Percentiles rank a stretch among this genome's conserved stretches.
These are phyloP conservation scores for Penicillium thymicola DNA, from an alignment of 2,329 filamentous ascomycete species.

Conservation along the genomic window DNA sequence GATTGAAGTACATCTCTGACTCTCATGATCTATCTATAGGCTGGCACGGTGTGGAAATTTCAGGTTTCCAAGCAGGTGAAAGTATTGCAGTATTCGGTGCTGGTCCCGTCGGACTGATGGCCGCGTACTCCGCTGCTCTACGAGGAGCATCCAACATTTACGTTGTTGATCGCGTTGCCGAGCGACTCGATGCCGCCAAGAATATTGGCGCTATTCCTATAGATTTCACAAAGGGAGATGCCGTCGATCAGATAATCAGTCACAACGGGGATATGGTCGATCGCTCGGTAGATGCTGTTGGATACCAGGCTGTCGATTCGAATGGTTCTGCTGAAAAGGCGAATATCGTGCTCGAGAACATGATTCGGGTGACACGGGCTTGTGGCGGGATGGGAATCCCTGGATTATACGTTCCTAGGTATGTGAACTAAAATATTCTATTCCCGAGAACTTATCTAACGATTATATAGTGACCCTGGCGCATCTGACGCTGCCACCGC, in stretches of 20 bases:
- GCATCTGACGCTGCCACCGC: neutral
- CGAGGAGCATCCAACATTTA: neutral
- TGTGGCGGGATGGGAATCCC: neutral
- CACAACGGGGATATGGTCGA: neutral
- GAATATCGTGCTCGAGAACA: neutral
- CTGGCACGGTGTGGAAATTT: neutral
- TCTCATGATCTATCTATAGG: neutral
- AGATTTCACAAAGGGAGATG: neutral
- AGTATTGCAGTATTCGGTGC: neutral
- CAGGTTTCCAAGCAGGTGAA: neutral
- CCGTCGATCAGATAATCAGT: neutral
- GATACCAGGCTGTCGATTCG: neutral
- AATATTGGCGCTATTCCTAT: neutral
- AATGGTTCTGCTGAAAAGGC: neutral
- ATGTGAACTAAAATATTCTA: neutral
- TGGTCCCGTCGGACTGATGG: neutral
- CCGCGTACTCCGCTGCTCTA: neutral
- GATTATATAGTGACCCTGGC: neutral
- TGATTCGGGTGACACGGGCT: neutral
- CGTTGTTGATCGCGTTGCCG: neutral
- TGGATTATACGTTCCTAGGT: neutral
- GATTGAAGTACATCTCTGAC: neutral
- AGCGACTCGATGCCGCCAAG: neutral
- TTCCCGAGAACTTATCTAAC: neutral
- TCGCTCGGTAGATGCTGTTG: neutral